These are phyloP conservation scores for Linaria vulgaris DNA, from an alignment of 257 asterid genomes.

Conservation along the genomic window DNA sequence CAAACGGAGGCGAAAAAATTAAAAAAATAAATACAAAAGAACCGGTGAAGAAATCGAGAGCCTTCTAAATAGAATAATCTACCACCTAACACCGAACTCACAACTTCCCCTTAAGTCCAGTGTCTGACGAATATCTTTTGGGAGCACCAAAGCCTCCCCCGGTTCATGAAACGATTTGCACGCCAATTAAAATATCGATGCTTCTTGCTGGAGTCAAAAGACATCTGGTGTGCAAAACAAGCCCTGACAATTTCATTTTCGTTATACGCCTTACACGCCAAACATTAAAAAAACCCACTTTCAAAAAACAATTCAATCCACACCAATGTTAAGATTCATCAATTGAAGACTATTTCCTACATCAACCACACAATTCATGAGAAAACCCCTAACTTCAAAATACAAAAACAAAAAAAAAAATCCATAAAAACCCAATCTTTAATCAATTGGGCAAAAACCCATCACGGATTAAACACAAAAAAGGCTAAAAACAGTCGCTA, in stretches of 20 bases:
- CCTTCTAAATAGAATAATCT: too few relatives aligned
- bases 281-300: conserved; percentile 21
- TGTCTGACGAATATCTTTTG: conserved; percentile 60
- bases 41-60: conserved; percentile 13
- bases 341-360: too few relatives aligned
- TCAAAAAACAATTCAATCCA: conserved; percentile 25
- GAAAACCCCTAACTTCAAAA: neutral
- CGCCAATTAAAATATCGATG: conserved; percentile 61
- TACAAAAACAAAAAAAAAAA: neutral
- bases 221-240: conserved; percentile 79
- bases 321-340: neutral
- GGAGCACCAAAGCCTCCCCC: conserved; percentile 70
- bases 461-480: neutral
- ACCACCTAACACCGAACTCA: conserved; percentile 12
- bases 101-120: conserved; percentile 70
- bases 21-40: conserved; percentile 10
- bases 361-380: too few relatives aligned
- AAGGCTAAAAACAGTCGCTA: neutral
- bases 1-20: neutral
- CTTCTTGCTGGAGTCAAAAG: conserved; percentile 77
- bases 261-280: conserved; percentile 36
- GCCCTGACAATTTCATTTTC: conserved; percentile 45
- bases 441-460: neutral
- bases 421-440: neutral
- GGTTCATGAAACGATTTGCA: conserved; percentile 68